phyloP scores from a whole-genome alignment of 2,329 filamentous ascomycete genomes.

The Colletotrichum limetticola region DNA sequence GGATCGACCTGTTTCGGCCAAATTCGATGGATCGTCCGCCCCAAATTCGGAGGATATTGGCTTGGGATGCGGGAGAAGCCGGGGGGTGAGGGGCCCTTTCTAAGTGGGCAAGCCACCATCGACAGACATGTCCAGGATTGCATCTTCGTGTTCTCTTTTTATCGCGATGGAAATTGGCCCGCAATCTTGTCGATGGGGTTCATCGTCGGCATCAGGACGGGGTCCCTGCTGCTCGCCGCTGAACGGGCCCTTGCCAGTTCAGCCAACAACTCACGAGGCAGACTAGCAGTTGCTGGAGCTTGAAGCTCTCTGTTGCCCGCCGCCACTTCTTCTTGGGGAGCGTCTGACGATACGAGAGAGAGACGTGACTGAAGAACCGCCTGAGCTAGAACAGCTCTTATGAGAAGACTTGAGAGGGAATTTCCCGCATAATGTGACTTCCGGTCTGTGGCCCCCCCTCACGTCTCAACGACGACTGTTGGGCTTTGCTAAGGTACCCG shows the following conservation, averaged over 20 bases:
- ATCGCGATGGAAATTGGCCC: neutral
- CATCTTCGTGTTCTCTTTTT: neutral
- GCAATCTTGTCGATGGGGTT: neutral
- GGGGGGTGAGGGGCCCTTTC: neutral
- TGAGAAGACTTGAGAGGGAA: neutral
- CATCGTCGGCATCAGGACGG: neutral
- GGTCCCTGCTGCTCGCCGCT: neutral
- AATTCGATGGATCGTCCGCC: constrained; percentile 8
- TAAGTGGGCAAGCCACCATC: constrained; percentile 12
- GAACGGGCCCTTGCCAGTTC: neutral
- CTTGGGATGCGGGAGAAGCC: constrained; percentile 12
- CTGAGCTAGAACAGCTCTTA: neutral
- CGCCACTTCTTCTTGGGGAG: neutral
- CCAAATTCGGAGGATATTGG: constrained; percentile 7
- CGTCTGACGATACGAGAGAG: neutral
- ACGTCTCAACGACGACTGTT: neutral
- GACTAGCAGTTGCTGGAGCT: neutral
- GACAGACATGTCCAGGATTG: neutral
- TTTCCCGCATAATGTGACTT: neutral
- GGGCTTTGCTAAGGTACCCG: neutral
- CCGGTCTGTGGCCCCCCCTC: too few species aligned
- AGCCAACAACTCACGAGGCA: neutral
- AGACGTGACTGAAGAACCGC: neutral
- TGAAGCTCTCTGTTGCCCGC: neutral
- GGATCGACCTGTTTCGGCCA: constrained; percentile 19